phyloP scores from a whole-genome alignment of 305 asterid species.

The Euphrasia arctica region DNA sequence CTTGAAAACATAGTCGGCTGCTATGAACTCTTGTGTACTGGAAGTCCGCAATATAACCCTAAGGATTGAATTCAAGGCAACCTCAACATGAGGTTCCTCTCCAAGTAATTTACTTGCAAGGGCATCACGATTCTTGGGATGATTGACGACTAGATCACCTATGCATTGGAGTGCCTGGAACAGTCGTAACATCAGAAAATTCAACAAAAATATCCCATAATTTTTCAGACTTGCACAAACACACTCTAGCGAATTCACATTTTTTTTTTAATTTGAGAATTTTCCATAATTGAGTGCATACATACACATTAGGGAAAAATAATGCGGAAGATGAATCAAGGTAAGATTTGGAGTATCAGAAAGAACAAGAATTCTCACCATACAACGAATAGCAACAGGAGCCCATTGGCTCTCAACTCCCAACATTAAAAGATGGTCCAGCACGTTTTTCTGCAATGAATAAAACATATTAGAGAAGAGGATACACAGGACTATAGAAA shows the following conservation, averaged over 20 bases:
- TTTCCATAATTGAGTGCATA: not conserved
- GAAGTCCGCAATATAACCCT: slow-evolving; percentile 75
- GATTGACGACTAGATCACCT: slow-evolving; percentile 68
- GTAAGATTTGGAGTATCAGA: not conserved
- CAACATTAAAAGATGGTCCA: slow-evolving; percentile 85
- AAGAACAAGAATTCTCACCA: slow-evolving; percentile 44
- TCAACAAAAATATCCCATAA: slow-evolving; percentile 10
- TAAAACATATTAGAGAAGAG: not conserved
- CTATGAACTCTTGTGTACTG: slow-evolving; percentile 80
- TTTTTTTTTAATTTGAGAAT: slow-evolving; percentile 4
- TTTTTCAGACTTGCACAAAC: slow-evolving; percentile 10
- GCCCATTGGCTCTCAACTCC: slow-evolving; percentile 99
- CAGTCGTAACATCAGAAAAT: slow-evolving; percentile 19
- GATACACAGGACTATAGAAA: not conserved
- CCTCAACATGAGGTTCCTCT: slow-evolving; percentile 79
- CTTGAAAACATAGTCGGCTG: slow-evolving; percentile 84
- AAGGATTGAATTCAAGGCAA: slow-evolving; percentile 80
- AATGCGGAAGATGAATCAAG: slow-evolving; percentile 6
- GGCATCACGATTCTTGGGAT: slow-evolving; percentile 73
- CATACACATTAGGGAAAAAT: not conserved
- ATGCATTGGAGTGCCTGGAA: slow-evolving; percentile 85
- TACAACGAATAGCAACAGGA: slow-evolving; percentile 87
- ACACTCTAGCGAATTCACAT: not conserved
- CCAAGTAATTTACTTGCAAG: slow-evolving; percentile 78
- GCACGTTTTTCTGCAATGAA: slow-evolving; percentile 28